A percentile compares a stretch with the other conserved stretches of the same genome.
phyloP scores from a whole-genome alignment of 192 early-diverging fungal genomes.

The Chytriomyces confervae region DNA sequence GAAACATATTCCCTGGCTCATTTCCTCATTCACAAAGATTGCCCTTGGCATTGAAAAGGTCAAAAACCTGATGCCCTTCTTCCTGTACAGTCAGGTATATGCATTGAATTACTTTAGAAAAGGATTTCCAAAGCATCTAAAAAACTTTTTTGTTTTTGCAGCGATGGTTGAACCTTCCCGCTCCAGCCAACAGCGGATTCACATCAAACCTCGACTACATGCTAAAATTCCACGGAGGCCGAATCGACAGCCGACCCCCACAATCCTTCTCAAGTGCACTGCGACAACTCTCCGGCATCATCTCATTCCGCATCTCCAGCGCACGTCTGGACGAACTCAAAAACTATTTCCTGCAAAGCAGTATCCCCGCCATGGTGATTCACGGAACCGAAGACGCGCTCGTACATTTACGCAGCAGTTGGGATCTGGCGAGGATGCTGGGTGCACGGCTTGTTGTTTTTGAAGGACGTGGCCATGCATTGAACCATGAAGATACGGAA shows the following conservation, averaged over 20 bases:
- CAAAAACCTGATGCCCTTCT: conserved; percentile 35
- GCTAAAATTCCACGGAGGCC: conserved; percentile 36
- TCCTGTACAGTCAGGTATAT: conserved; percentile 44
- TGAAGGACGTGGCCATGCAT: conserved; percentile 41
- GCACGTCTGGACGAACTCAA: conserved; percentile 17
- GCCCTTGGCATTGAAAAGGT: conserved; percentile 38
- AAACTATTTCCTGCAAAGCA: neutral
- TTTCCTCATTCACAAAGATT: conserved; percentile 32
- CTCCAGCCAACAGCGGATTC: conserved; percentile 27
- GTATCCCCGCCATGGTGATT: conserved; percentile 41
- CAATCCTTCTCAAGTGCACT: conserved; percentile 26
- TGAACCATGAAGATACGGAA: conserved; percentile 42
- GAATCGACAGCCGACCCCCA: conserved; percentile 35
- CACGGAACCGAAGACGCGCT: conserved; percentile 43
- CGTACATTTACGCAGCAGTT: conserved; percentile 18
- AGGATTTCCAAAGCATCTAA: no score
- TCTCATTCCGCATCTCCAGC: conserved; percentile 23
- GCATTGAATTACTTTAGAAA: no score
- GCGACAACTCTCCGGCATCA: conserved; percentile 31
- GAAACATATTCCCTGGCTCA: conserved; percentile 29
- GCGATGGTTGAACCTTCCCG: conserved; percentile 46
- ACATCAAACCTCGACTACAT: conserved; percentile 39
- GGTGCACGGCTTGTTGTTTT: conserved; percentile 40
- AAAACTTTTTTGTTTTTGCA: no score
- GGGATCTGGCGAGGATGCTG: conserved; percentile 21